These are phyloP conservation scores for Podospora bellae-mahoneyi DNA, from an alignment of 495 filamentous ascomycete species.

Conservation along the genomic window DNA sequence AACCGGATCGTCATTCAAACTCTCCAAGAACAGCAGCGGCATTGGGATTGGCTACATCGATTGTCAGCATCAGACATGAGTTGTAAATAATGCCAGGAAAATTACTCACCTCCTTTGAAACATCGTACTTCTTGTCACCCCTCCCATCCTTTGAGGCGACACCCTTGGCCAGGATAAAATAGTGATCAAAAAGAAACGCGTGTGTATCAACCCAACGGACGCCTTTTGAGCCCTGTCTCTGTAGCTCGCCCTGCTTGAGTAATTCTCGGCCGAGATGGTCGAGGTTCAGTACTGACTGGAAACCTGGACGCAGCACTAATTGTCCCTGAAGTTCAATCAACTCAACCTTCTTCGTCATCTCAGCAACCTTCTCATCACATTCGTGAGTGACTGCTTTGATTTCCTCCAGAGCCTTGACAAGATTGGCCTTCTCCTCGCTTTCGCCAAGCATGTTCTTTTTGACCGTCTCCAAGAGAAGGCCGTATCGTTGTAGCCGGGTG, in stretches of 20 bases:
- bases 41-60: conserved; percentile 79
- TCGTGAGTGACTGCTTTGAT: conserved; percentile 88
- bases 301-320: conserved; percentile 77
- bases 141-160: conserved; percentile 62
- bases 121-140: conserved; percentile 86
- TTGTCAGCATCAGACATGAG: conserved; percentile 12
- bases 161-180: conserved; percentile 86
- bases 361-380: conserved; percentile 90
- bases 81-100: neutral
- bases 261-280: conserved; percentile 88
- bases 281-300: conserved; percentile 86
- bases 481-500: conserved; percentile 87
- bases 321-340: conserved; percentile 80
- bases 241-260: conserved; percentile 84
- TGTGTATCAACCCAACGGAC: conserved; percentile 91
- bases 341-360: conserved; percentile 88
- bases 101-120: conserved; percentile 75
- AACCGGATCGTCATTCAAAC: conserved; percentile 84
- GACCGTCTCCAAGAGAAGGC: conserved; percentile 76
- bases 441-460: conserved; percentile 79
- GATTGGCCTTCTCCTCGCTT: conserved; percentile 84
- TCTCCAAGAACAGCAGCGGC: conserved; percentile 90
- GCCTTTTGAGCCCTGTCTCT: conserved; percentile 78
- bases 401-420: conserved; percentile 87
- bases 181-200: conserved; percentile 93